Evolutionary conservation across 805 yeast species (phyloP).

Genomic region (Teunomyces barrocoloradensis): DNA sequence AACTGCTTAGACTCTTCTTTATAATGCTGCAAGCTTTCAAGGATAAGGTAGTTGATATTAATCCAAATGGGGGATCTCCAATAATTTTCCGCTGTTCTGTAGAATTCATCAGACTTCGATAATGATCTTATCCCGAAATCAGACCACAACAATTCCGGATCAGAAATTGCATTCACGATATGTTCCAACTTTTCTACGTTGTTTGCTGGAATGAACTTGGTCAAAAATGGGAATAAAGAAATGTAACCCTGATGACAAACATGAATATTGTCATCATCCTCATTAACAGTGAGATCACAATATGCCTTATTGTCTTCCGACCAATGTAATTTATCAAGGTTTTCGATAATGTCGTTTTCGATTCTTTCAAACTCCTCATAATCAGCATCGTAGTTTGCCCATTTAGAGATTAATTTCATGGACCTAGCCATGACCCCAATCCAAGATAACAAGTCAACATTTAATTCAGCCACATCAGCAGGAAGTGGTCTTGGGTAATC

Average conservation of each 20-base stretch:
- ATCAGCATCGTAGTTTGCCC: constrained; percentile 61
- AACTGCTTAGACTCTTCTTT: constrained; percentile 23
- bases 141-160: constrained; percentile 75
- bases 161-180: constrained; percentile 56
- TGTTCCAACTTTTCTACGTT: constrained; percentile 46
- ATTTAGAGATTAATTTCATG: constrained; percentile 67
- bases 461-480: constrained; percentile 85
- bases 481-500: constrained; percentile 86
- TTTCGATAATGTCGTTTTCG: constrained; percentile 55
- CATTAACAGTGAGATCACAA: constrained; percentile 82
- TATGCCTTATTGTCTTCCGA: constrained; percentile 59
- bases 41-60: constrained; percentile 78
- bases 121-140: constrained; percentile 79
- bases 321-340: constrained; percentile 82
- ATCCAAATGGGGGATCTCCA: constrained; percentile 97
- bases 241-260: constrained; percentile 92
- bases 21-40: constrained; percentile 69
- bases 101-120: constrained; percentile 61
- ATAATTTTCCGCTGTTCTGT: constrained; percentile 82
- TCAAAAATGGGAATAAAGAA: constrained; percentile 78
- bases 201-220: constrained; percentile 55
- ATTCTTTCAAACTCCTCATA: constrained; percentile 49
- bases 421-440: constrained; percentile 88
- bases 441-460: constrained; percentile 91
- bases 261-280: constrained; percentile 58